Evolutionary conservation across 441 rosid genomes (phyloP).

Genomic region (Eruca vesicaria): DNA sequence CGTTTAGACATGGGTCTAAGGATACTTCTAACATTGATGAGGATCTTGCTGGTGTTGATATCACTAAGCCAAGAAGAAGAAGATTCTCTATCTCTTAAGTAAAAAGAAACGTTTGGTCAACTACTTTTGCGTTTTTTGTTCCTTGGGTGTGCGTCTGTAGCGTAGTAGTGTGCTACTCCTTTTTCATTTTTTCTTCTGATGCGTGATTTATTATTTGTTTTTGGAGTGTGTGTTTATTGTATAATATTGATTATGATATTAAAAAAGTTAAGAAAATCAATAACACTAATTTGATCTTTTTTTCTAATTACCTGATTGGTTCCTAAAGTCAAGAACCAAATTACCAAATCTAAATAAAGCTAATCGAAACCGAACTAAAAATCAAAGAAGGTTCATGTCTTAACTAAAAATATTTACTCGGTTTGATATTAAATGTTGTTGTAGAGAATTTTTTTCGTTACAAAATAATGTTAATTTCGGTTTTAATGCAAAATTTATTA

Average conservation of each 20-base stretch:
- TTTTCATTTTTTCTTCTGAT: background rate
- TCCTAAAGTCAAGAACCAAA: no score
- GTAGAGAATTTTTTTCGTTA: no score
- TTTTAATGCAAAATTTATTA: no score
- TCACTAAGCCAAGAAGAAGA: conserved; percentile 84
- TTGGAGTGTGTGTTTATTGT: background rate
- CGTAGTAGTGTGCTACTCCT: conserved; percentile 2
- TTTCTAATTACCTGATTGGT: no score
- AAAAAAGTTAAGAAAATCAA: no score
- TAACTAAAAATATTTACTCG: no score
- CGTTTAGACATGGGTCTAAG: conserved; percentile 74
- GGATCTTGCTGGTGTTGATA: conserved; percentile 40
- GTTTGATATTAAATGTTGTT: no score
- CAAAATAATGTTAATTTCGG: no score
- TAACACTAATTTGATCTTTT: no score
- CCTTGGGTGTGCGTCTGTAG: conserved; percentile 5
- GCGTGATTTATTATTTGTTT: conserved; percentile 24
- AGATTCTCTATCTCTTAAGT: conserved; percentile 77
- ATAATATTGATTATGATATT: conserved; percentile 1
- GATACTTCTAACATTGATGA: conserved; percentile 76
- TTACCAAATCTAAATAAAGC: no score
- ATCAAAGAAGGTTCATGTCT: no score
- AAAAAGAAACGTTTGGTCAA: background rate
- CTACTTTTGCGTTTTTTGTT: background rate
- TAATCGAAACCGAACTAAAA: no score